phyloP scores from a whole-genome alignment of 2,329 filamentous ascomycete genomes.

The Plenodomus biglobosus region DNA sequence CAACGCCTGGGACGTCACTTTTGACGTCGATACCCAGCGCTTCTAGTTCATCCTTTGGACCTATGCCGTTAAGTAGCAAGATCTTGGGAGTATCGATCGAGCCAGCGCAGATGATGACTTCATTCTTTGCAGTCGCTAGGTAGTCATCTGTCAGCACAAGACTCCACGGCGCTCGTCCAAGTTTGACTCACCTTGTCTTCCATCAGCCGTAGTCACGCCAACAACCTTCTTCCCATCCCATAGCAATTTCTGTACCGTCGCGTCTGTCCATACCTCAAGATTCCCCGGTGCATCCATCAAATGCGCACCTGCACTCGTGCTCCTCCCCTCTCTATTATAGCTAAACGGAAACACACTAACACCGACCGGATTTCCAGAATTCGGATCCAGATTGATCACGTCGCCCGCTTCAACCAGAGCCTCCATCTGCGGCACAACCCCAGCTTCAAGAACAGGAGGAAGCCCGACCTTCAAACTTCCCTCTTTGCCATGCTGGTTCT shows the following conservation, averaged over 20 bases:
- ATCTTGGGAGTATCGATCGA: slow-evolving; percentile 44
- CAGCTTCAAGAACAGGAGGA: slow-evolving; percentile 60
- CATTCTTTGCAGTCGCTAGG: slow-evolving; percentile 35
- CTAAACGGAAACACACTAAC: slow-evolving; percentile 42
- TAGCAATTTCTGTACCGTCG: slow-evolving; percentile 46
- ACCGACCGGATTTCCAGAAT: slow-evolving; percentile 41
- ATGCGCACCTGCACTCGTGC: slow-evolving; percentile 40
- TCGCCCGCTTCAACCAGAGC: slow-evolving; percentile 60
- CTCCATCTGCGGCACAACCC: slow-evolving; percentile 56
- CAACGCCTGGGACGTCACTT: slow-evolving; percentile 47
- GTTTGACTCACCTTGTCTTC: slow-evolving; percentile 31
- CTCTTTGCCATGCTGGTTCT: slow-evolving; percentile 51
- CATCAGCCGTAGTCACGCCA: slow-evolving; percentile 33
- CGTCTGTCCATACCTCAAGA: slow-evolving; percentile 54
- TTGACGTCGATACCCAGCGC: slow-evolving; percentile 47
- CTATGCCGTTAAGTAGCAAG: slow-evolving; percentile 54
- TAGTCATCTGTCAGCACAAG: not conserved
- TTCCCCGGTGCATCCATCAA: slow-evolving; percentile 51
- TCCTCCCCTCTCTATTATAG: slow-evolving; percentile 35
- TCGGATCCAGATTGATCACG: slow-evolving; percentile 58
- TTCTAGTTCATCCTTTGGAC: slow-evolving; percentile 47
- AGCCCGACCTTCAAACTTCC: slow-evolving; percentile 30
- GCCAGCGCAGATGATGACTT: slow-evolving; percentile 39
- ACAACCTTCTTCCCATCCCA: slow-evolving; percentile 33
- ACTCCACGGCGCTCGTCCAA: not conserved